Base-by-base conservation (phyloP, 306 rosid species). In the Castanopsis chinensis region DNA sequence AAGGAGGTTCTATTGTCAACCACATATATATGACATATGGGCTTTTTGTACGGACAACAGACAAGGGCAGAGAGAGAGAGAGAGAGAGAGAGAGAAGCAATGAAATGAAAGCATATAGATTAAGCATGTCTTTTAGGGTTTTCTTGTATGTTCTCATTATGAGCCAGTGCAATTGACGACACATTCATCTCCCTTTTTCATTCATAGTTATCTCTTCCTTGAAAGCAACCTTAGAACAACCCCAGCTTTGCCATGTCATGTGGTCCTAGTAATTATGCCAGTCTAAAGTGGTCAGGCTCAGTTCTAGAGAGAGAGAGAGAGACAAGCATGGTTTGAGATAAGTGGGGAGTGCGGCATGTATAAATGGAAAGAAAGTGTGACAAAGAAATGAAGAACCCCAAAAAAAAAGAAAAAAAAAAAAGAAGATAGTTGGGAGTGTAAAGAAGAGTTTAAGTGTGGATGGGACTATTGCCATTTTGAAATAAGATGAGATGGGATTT, bases 161-260 rank as follows among this genome's bases (percentile, higher is more conserved):
- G 79, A 81, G 83, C 74, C 87, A 88, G 85, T 65, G 65, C 30
- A 59, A 82, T 55, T 59, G 69, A 64, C 76, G 83, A 74, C 69
- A 80, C 82, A 77, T 72, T 83, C 81, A 53, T 73, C 86, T 71
- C 78, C 84, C 84, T 77, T 82, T 75, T 84, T 80, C 57, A 77
- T 86, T 90, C 90, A 77, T 78, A 89, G 90, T 92, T 86, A 91
- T 90, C 97, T 87, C 77, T 67, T 83, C 79, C 78, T 83, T 91
- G 96, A 95, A 89, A 95, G 93, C 92, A 91, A 95, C 97, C 84
- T 69, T 20, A 85, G 92, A 87, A 80, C 88, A 79, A 85, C 84
- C 87, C 85, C 49, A 76, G 78, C 72, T 85, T 73, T 83, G 90
- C 83, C 76, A 80, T 74, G 74, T 67, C 61, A 59, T 81, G 99